Evolutionary conservation across 805 yeast species (phyloP), one percentile per base, ranked within the genome.

Genomic region (Yamadazyma ubonensis): DNA sequence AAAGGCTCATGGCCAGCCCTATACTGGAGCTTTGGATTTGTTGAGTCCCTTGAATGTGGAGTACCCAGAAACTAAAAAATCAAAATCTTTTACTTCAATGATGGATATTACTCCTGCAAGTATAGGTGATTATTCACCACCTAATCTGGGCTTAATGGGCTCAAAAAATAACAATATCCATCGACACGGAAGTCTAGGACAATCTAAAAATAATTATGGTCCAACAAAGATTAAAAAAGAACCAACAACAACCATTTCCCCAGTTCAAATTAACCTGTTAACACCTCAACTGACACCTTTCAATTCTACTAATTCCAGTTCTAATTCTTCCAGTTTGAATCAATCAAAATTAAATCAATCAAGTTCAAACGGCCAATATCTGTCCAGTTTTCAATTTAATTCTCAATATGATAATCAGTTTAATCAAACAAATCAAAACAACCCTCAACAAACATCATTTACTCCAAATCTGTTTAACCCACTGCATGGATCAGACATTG

Each of bases 1-100:
- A 17, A 21, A 26, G 11, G 29, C 16, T 8, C 23, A 29, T 6
- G 26, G 39, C n/a, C 25, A 34, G 7, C 25, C 36, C 8, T 16
- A 30, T 4, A 16, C 16, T 19, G 42, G 37, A 12, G 43, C 29
- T 7, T 23, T 39, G 18, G 38, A 34, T 29, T 53, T 69, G 33
- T 54, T 69, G 38, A 66, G 70, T 46, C 75, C 75, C 8, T 53
- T 69, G 15, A 17, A 22, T 20, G 38, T 34, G 10, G 39, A 33
- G 6, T 29, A 34, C 26, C 15, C 25, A 3, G 22, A 28, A 11
- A 23, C 20, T 10, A 27, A 22, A 17, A 32, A 38, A 22, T 15
- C 23, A 11, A 22, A 15, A 7, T 18, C 43, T 14, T 19, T 39
- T 18, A 38, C 23, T 27, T 36, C 44, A 36, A 38, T 50, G 9